Evolutionary conservation across 139 green algal species (phyloP).

Genomic region (Chlamydomonas incerta): DNA sequence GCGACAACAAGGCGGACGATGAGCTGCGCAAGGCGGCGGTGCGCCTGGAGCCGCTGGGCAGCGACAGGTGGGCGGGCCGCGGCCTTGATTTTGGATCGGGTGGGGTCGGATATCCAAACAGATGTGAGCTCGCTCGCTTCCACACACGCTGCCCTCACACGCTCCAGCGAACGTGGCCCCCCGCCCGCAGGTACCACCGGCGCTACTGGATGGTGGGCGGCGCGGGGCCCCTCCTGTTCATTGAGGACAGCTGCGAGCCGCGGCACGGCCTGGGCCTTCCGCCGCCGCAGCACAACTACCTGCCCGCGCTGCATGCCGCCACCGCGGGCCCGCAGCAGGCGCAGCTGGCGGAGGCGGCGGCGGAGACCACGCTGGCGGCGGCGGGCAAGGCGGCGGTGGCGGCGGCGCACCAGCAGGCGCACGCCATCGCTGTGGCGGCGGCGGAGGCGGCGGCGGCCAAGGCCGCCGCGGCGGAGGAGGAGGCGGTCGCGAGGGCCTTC

Average conservation of each 20-base stretch:
- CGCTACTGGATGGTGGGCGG: conserved; percentile 60
- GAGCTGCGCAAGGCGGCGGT: conserved; percentile 49
- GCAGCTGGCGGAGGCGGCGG: neutral
- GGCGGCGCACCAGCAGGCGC: neutral
- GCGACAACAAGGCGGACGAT: conserved; percentile 44
- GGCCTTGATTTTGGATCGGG: too few relatives aligned
- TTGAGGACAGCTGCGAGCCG: conserved; percentile 22
- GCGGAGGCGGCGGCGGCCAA: neutral
- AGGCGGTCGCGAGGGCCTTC: too few relatives aligned
- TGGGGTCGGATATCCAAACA: too few relatives aligned
- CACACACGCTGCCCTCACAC: neutral
- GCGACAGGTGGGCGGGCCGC: conserved; percentile 54
- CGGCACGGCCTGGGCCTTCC: conserved; percentile 17
- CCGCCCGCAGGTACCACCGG: conserved; percentile 39
- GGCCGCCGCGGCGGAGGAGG: too few relatives aligned
- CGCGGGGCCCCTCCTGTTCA: conserved; percentile 19
- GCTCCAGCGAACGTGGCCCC: too few relatives aligned
- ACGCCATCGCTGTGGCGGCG: neutral
- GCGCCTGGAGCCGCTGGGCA: conserved; percentile 54
- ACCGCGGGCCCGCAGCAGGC: too few relatives aligned
- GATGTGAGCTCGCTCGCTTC: too few relatives aligned
- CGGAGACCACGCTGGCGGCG: neutral
- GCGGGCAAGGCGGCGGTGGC: neutral
- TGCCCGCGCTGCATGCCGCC: too few relatives aligned
- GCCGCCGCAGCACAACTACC: neutral